Evolutionary conservation across 768 basidiomycete species (phyloP), one percentile per base, ranked within the genome.

Genomic region (Tricholoma furcatifolium): DNA sequence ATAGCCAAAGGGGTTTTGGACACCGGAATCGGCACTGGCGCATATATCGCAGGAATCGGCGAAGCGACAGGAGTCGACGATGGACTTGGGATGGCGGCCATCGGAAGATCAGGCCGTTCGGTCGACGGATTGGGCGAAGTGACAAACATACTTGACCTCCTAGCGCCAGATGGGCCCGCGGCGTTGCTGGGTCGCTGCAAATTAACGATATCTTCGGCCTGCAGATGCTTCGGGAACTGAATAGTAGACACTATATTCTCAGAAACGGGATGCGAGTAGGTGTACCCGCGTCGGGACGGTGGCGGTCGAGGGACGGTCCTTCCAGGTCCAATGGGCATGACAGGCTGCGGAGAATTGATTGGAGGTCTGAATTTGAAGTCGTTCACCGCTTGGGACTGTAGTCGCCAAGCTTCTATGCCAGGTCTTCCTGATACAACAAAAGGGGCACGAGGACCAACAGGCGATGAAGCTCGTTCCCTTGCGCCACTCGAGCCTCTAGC

Each of bases 381-480:
- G 17, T 56, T 50, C 15, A n/a, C 20, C 27, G 15, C 20, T 18
- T 59, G 56, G 3, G 42, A 24, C 35, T 62, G 63, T 18, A 56
- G 38, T 23, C 59, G 62, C 66, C 64, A 65, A 6, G 53, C 41
- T 2, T 69, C 66, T n/a, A 56, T 53, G 42, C 57, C 55, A 24
- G 50, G 41, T 45, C 55, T 60, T 35, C 53, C 61, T 27, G 62
- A 34, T 15, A 18, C 36, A n/a, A 53, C 39, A 6, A 60, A 56
- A 54, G 67, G 68, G 12, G 74, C 66, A 4, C 82, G 75, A 6
- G 82, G 80, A 14, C 81, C 81, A 18, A 70, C 68, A n/a, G 81
- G 80, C 18, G 79, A 79, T 5, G 75, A 67, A 2, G 78, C 72
- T 39, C 76, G 71, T 43, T 74, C 70, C 40, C 74, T 72, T 54